These are phyloP conservation scores for Apiospora malaysiana DNA, from an alignment of 2,329 filamentous ascomycete species.

Conservation along the genomic window DNA sequence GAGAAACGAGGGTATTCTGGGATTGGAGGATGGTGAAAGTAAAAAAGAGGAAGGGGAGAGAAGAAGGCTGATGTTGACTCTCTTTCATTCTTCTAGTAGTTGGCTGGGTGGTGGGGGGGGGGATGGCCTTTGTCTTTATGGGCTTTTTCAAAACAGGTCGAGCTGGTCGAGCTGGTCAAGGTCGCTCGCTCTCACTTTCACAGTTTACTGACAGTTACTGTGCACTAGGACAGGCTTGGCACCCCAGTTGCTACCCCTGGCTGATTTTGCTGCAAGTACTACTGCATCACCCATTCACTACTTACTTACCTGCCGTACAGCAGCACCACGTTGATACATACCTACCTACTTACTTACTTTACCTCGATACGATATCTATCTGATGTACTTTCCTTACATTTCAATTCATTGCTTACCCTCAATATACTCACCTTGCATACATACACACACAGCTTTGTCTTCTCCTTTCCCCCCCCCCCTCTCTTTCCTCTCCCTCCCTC, in stretches of 20 bases:
- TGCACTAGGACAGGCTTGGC: conserved; percentile 17
- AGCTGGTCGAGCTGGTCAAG: too few relatives aligned
- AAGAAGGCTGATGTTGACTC: conserved; percentile 3
- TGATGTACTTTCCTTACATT: not conserved
- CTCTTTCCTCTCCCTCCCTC: not conserved
- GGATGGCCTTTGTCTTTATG: conserved; percentile 12
- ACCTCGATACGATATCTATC: not conserved
- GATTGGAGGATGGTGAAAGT: not conserved
- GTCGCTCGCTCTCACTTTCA: too few relatives aligned
- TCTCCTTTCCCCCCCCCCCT: not conserved
- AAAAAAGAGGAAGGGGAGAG: conserved; percentile 12
- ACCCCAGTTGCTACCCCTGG: conserved; percentile 13
- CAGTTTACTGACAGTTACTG: conserved; percentile 15
- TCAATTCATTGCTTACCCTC: too few relatives aligned
- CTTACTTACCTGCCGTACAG: not conserved
- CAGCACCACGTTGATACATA: not conserved
- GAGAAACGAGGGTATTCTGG: conserved; percentile 16
- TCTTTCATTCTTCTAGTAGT: conserved; percentile 17
- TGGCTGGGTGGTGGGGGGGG: not conserved
- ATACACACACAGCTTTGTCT: too few relatives aligned
- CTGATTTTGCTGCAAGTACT: conserved; percentile 1
- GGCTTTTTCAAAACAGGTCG: conserved; percentile 5
- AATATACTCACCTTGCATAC: too few relatives aligned
- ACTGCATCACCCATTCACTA: not conserved
- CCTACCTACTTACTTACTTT: not conserved